Percentiles rank a stretch among this genome's conserved stretches.
Evolutionary conservation across 2,329 filamentous ascomycete species (phyloP).

Genomic region (Aspergillus brunneoviolaceus): DNA sequence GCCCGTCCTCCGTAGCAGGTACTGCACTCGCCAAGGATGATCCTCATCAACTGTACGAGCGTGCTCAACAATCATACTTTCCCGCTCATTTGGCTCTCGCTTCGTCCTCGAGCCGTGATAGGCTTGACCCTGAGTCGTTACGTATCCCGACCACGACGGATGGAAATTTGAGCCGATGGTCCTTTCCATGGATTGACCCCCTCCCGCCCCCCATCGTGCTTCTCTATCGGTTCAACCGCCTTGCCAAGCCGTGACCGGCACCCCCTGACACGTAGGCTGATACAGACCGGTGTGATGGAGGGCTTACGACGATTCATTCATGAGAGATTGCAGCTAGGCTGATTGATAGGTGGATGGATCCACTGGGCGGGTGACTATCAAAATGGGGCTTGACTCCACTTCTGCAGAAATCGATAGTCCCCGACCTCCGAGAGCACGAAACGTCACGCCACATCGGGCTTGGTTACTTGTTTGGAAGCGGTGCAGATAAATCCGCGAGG

Average conservation of each 20-base stretch:
- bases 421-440: background rate
- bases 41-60: slow-evolving; percentile 4
- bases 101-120: background rate
- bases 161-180: background rate
- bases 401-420: background rate
- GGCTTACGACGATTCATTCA: slow-evolving; percentile 10
- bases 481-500: background rate
- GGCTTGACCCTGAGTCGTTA: background rate
- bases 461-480: background rate
- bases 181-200: background rate
- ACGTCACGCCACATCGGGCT: background rate
- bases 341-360: slow-evolving; percentile 4
- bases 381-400: background rate
- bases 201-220: background rate
- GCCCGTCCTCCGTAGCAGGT: slow-evolving; percentile 8
- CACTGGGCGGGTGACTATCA: slow-evolving; percentile 5
- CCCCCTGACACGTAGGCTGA: background rate
- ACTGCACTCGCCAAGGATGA: slow-evolving; percentile 3
- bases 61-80: background rate
- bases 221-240: background rate
- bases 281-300: slow-evolving; percentile 1
- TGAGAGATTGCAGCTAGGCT: background rate
- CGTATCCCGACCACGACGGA: background rate
- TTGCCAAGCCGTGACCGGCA: background rate
- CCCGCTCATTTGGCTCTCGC: background rate